phyloP scores from a whole-genome alignment of 306 rosid species.

The Herpetospermum pedunculosum region DNA sequence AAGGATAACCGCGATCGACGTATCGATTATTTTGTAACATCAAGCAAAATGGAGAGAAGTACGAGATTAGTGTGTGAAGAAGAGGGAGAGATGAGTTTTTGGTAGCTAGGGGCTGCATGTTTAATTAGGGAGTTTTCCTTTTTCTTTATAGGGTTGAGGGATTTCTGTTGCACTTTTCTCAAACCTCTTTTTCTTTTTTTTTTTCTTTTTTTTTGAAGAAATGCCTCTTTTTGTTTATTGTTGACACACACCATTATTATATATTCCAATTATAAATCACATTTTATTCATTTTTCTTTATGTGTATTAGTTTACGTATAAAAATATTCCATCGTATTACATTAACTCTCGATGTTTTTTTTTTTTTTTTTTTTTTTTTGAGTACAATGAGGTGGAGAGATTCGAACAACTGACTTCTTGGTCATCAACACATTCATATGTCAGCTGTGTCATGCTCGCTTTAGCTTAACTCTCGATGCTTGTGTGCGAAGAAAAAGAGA shows the following conservation, averaged over 20 bases:
- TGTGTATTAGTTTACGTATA: not conserved
- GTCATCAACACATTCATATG: too few species aligned
- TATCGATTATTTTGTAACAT: not conserved
- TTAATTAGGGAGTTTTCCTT: not conserved
- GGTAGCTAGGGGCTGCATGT: not conserved
- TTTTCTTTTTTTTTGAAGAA: not conserved
- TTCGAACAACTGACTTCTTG: too few species aligned
- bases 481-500: too few species aligned
- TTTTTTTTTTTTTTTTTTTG: too few species aligned
- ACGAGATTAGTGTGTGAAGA: not conserved
- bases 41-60: not conserved
- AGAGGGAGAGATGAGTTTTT: not conserved
- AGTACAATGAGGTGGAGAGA: too few species aligned
- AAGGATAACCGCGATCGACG: not conserved
- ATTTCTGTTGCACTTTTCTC: constrained; percentile 13
- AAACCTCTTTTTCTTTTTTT: not conserved
- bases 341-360: too few species aligned
- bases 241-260: not conserved
- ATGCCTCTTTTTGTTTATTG: not conserved
- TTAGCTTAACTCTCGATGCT: too few species aligned
- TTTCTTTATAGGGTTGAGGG: constrained; percentile 8
- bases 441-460: too few species aligned
- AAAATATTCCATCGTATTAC: not conserved
- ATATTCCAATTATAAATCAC: not conserved
- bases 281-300: not conserved